phyloP scores from a whole-genome alignment of 768 basidiomycete genomes.

The Naganishia onofrii region DNA sequence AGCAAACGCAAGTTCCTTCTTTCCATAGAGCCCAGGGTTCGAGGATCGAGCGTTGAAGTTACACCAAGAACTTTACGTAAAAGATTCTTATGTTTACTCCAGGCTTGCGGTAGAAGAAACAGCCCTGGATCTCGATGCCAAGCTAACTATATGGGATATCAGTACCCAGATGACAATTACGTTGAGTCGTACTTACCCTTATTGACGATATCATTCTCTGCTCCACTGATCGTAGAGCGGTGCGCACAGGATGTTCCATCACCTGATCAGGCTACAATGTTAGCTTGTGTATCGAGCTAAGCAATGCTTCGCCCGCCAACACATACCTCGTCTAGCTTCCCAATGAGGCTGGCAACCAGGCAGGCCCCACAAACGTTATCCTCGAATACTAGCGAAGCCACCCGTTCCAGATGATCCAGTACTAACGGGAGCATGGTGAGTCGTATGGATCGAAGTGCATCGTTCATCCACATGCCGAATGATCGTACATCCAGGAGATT shows the following conservation, averaged over 20 bases:
- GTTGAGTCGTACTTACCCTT: neutral
- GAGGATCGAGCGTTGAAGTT: neutral
- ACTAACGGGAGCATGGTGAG: neutral
- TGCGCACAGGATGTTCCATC: conserved; percentile 1
- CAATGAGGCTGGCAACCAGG: neutral
- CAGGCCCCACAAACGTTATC: neutral
- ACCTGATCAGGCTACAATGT: neutral
- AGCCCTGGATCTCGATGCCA: conserved; percentile 5
- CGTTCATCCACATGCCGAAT: conserved; percentile 7
- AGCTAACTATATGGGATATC: conserved; percentile 4
- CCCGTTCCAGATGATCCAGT: conserved; percentile 14
- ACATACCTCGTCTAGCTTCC: conserved; percentile 3
- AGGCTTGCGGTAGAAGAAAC: conserved; percentile 8
- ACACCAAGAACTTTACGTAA: neutral
- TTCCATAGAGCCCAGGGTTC: neutral
- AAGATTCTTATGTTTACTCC: neutral
- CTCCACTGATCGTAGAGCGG: neutral
- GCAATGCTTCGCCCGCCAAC: no score
- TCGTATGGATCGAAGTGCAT: neutral
- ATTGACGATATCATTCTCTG: neutral
- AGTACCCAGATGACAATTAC: no score
- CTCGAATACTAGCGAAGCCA: conserved; percentile 1
- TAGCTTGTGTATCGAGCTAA: neutral
- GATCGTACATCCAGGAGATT: conserved; percentile 19
- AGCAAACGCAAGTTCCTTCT: neutral